Conservation (phyloP, 345 rosid species). For the Cardiospermum halicacabum region DNA sequence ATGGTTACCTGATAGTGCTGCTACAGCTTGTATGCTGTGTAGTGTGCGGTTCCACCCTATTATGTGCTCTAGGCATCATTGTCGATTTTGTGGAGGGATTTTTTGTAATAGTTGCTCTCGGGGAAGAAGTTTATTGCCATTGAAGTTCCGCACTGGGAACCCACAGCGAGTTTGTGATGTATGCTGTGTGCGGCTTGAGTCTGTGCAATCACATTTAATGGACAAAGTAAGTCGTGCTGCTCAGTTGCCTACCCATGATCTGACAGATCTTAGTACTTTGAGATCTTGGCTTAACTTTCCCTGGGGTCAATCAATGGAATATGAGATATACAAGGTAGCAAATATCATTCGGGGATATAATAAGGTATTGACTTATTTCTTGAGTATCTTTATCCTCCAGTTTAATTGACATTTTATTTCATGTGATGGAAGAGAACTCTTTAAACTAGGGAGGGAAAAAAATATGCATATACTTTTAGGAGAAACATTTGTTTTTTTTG, state of each 20-base stretch:
- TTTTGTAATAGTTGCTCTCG: conserved; percentile 20
- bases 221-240: conserved; percentile 24
- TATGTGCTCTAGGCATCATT: conserved; percentile 23
- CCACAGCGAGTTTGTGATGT: conserved; percentile 22
- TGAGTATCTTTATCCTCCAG: not conserved
- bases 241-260: conserved; percentile 22
- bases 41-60: conserved; percentile 23
- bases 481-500: no score
- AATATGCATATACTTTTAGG: not conserved
- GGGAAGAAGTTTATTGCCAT: conserved; percentile 24
- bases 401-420: not conserved
- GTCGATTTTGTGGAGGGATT: conserved; percentile 23
- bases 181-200: conserved; percentile 27
- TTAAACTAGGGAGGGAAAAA: not conserved
- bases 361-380: conserved; percentile 12
- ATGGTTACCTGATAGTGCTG: conserved; percentile 24
- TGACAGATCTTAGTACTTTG: conserved; percentile 23
- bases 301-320: conserved; percentile 25
- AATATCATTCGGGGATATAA: conserved; percentile 15
- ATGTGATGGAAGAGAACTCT: not conserved
- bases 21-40: conserved; percentile 23
- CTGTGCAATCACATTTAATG: conserved; percentile 17
- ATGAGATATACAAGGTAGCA: conserved; percentile 19
- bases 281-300: conserved; percentile 29
- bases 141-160: conserved; percentile 14